These are phyloP conservation scores for Lachnellula subtilissima DNA, from an alignment of 2,329 filamentous ascomycete genomes.

Conservation along the genomic window DNA sequence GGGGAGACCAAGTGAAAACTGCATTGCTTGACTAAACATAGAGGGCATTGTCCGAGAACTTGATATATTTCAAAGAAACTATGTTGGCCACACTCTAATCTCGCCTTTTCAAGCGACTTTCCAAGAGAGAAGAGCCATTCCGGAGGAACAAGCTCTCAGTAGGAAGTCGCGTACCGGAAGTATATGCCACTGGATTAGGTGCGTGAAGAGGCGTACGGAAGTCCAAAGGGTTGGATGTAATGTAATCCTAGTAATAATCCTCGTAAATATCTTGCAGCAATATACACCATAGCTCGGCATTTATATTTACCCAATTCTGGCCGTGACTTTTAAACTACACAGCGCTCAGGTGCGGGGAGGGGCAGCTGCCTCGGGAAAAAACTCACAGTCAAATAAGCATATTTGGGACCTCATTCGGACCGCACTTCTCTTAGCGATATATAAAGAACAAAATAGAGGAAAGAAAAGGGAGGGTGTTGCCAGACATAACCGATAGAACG, in stretches of 20 bases:
- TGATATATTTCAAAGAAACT: neutral
- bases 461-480: neutral
- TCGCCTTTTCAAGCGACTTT: neutral
- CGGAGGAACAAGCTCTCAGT: no score
- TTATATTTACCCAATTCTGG: no score
- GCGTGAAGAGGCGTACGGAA: no score
- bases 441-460: neutral
- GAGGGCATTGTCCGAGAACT: neutral
- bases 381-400: neutral
- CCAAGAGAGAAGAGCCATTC: no score
- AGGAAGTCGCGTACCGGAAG: no score
- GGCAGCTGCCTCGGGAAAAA: neutral
- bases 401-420: neutral
- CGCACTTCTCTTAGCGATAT: neutral
- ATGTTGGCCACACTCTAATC: neutral
- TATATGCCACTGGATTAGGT: no score
- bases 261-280: no score
- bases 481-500: neutral
- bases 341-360: neutral
- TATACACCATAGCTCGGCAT: no score
- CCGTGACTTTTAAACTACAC: no score
- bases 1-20: neutral
- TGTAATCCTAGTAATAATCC: no score
- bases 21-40: neutral
- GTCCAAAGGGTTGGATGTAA: no score